Conservation (phyloP, 306 rosid genomes). For the Lithocarpus polystachyus region DNA sequence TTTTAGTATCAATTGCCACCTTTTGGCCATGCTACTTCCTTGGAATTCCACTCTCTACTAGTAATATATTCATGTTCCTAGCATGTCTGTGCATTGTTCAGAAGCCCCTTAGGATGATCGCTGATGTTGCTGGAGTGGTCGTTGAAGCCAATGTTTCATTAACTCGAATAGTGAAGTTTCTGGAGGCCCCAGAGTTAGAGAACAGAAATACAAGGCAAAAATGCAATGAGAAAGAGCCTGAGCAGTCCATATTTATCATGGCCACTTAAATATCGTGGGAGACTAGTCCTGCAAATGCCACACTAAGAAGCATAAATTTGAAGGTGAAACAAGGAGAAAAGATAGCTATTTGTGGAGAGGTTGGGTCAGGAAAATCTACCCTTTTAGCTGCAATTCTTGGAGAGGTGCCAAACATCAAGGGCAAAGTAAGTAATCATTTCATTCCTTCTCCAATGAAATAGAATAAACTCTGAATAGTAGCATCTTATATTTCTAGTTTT, state of each 20-base stretch:
- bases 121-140: no score
- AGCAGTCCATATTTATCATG: conserved; percentile 7
- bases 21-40: not conserved
- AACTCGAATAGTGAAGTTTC: no score
- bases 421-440: conserved; percentile 19
- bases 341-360: conserved; percentile 37
- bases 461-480: no score
- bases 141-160: no score
- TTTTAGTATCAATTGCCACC: conserved; percentile 11
- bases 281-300: conserved; percentile 9
- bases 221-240: not conserved
- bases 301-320: conserved; percentile 19
- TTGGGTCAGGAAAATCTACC: conserved; percentile 33
- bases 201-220: no score
- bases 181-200: no score
- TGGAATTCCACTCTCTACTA: no score
- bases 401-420: conserved; percentile 27
- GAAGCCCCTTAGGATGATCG: no score
- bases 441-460: not conserved
- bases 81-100: no score
- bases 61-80: no score
- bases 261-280: conserved; percentile 27
- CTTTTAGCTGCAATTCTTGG: conserved; percentile 30
- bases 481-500: not conserved
- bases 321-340: conserved; percentile 22